Conservation (phyloP, 306 rosid genomes). For the Gastrolobium villosum region DNA sequence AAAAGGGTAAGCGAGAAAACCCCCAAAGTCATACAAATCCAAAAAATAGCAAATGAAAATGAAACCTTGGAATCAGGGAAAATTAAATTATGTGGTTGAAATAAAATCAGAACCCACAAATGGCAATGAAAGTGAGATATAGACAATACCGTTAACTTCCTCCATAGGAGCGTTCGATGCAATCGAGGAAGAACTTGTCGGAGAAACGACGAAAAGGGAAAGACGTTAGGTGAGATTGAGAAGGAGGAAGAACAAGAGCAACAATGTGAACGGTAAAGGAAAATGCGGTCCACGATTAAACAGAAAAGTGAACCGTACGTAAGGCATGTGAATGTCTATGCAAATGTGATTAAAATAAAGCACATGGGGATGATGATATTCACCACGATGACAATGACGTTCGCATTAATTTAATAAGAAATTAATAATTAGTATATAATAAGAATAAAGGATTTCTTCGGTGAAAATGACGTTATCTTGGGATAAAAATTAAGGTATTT, state of each 20-base stretch:
- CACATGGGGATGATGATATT: not conserved
- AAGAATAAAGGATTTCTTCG: too few species aligned
- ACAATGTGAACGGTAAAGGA: not conserved
- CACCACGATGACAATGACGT: too few species aligned
- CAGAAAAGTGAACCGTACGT: not conserved
- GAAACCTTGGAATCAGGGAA: conserved; percentile 5
- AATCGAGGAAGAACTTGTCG: not conserved
- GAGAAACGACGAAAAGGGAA: conserved; percentile 11
- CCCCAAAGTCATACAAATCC: not conserved
- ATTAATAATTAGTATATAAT: too few species aligned
- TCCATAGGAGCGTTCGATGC: conserved; percentile 51
- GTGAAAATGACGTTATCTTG: too few species aligned
- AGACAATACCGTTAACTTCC: conserved; percentile 55
- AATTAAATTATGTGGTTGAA: not conserved
- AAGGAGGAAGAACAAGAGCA: not conserved
- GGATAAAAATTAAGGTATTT: too few species aligned
- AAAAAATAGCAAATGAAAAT: not conserved
- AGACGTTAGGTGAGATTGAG: not conserved
- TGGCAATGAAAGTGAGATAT: not conserved
- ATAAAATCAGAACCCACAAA: not conserved
- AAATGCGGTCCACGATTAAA: conserved; percentile 46
- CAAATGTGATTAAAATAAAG: not conserved
- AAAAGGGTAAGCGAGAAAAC: conserved; percentile 6
- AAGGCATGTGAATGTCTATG: conserved; percentile 8
- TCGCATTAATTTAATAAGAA: too few species aligned